Base-by-base conservation (phyloP, 2,329 filamentous ascomycete species). In the Epichloe elymi region DNA sequence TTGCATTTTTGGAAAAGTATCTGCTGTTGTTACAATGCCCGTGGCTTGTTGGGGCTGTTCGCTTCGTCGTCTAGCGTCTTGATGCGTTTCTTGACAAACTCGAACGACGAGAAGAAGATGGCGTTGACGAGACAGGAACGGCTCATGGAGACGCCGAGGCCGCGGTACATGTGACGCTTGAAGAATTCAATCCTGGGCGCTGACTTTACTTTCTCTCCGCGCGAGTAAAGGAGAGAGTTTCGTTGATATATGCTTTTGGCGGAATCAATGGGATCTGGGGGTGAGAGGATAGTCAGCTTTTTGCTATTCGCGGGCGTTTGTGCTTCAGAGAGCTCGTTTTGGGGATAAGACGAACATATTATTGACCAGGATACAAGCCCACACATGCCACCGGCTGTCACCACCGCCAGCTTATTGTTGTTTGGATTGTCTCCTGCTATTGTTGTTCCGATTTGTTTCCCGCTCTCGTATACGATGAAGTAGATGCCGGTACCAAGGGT, bases 71-170 rank as follows among this genome's bases (percentile, higher is more conserved):
- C 74, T 20, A 54, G 46, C 46, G 52, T 54, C 61, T 77, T 75
- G 66, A 82, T 79, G 56, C 74, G 73, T 64, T 82, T 83, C 70
- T 93, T 93, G 60, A 87, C 77, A 60, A 88, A 83, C 68, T 94
- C 88, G 64, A 93, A 94, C 39, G 83, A 85, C 42, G 86, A 89
- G 70, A 94, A 94, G 74, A 94, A 94, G 60, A 94, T 86, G 57
- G 87, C 86, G 64, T 94, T 94, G 58, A 93, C 82, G 49, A 88
- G 74, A 60, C 85, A 89, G 12, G 86, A 90, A 51, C 88, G 82
- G 57, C 80, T 78, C 82, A 93, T 90, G 38, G 86, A 90, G 26
- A 93, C 87, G 20, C 83, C 86, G 3, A 94, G 74, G 33, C 87
- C 88, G 59, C 86, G 82, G 67, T 93, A 94, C 80, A 89, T 89